Conservation (phyloP, 176 grass and related monocot genomes). For the Pontederia crassipes region DNA sequence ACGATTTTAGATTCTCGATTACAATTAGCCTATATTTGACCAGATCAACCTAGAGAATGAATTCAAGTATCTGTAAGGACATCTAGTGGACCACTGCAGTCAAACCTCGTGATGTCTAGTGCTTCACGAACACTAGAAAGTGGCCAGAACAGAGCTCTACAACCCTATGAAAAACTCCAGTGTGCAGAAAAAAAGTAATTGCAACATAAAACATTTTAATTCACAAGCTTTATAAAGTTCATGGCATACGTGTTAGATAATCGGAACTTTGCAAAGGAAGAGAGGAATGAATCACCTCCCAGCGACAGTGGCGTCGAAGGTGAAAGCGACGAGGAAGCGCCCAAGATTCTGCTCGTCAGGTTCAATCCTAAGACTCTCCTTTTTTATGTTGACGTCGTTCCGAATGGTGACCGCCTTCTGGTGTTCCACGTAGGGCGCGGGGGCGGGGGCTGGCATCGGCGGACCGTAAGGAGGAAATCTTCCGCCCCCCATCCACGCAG, state of each 20-base stretch:
- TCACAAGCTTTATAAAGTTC: too few relatives aligned
- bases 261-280: background rate
- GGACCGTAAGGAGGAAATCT: background rate
- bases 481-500: constrained; percentile 4
- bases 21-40: background rate
- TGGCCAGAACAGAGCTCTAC: too few relatives aligned
- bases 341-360: constrained; percentile 23
- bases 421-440: constrained; percentile 25
- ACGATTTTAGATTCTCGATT: background rate
- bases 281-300: constrained; percentile 24
- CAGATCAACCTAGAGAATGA: background rate
- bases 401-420: constrained; percentile 33
- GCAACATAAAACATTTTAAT: too few relatives aligned
- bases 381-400: constrained; percentile 39
- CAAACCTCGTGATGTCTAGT: too few relatives aligned
- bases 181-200: too few relatives aligned
- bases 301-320: constrained; percentile 28
- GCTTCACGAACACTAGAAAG: too few relatives aligned
- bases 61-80: too few relatives aligned
- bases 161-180: too few relatives aligned
- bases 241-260: background rate
- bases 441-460: constrained; percentile 6
- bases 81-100: too few relatives aligned
- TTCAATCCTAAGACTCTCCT: constrained; percentile 31
- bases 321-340: constrained; percentile 34